Percentiles rank a stretch among this genome's conserved stretches.
These are phyloP conservation scores for Fusarium anthophilum DNA, from an alignment of 2,329 filamentous ascomycete species.

Conservation along the genomic window DNA sequence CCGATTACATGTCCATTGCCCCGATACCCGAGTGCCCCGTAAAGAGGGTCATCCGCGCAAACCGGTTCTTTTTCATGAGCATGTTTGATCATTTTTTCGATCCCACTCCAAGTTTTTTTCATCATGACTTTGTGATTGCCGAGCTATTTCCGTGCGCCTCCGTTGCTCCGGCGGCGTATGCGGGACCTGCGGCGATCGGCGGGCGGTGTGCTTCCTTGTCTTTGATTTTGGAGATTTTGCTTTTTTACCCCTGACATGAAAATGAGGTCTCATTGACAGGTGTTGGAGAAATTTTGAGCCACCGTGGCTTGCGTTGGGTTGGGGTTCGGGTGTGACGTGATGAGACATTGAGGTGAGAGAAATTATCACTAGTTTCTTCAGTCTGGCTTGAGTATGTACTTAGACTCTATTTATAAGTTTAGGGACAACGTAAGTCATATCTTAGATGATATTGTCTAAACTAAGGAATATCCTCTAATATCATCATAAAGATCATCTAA, in stretches of 20 bases:
- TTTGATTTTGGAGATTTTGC: conserved; percentile 4
- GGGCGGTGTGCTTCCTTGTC: background rate
- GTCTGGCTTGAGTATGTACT: background rate
- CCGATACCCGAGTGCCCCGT: conserved; percentile 8
- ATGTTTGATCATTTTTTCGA: background rate
- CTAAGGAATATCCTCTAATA: background rate
- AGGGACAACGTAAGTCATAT: background rate
- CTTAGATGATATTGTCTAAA: background rate
- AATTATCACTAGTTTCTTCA: background rate
- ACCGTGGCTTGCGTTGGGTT: conserved; percentile 9
- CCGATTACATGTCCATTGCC: background rate
- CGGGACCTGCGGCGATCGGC: conserved; percentile 31
- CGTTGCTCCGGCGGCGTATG: conserved; percentile 31
- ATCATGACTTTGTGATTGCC: conserved; percentile 19
- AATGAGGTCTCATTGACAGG: background rate
- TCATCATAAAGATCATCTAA: background rate
- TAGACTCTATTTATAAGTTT: too few species aligned
- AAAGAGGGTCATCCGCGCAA: background rate
- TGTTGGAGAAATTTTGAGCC: conserved; percentile 23
- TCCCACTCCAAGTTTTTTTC: background rate
- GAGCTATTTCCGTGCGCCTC: conserved; percentile 39
- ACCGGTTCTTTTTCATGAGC: conserved; percentile 1
- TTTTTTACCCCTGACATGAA: conserved; percentile 12
- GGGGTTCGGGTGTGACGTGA: background rate
- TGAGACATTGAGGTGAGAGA: background rate